A percentile compares a stretch with the other conserved stretches of the same genome.
These are phyloP conservation scores for Sporothrix schenckii DNA, from an alignment of 2,329 filamentous ascomycete genomes.

Conservation along the genomic window DNA sequence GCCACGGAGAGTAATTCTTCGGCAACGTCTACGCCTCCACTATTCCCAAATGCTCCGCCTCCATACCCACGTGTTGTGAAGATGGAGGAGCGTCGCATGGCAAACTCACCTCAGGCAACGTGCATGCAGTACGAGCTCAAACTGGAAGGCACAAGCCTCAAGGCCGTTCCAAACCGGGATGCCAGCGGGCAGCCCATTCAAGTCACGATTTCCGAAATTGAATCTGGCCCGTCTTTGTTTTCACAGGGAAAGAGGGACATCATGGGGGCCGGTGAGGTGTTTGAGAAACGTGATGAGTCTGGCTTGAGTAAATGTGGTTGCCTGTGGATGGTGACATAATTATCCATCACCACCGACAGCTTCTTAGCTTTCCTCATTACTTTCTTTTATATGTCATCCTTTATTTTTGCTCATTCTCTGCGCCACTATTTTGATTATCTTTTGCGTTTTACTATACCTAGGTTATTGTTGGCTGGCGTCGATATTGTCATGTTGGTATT, in stretches of 20 bases:
- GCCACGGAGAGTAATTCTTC: constrained; percentile 26
- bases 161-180: constrained; percentile 44
- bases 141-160: constrained; percentile 42
- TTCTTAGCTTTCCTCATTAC: background rate
- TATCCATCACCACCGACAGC: background rate
- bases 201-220: constrained; percentile 51
- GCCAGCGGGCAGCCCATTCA: constrained; percentile 47
- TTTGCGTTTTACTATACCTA: background rate
- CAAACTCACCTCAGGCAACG: constrained; percentile 44
- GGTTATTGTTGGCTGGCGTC: background rate
- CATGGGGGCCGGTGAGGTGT: constrained; percentile 20
- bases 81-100: constrained; percentile 56
- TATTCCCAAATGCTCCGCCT: constrained; percentile 36
- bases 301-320: constrained; percentile 58
- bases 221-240: constrained; percentile 35
- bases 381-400: background rate
- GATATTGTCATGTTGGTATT: background rate
- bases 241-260: constrained; percentile 20
- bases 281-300: constrained; percentile 35
- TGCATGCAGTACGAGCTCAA: constrained; percentile 56
- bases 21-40: constrained; percentile 21
- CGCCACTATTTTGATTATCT: background rate
- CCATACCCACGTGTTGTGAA: constrained; percentile 59
- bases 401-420: background rate
- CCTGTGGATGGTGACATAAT: constrained; percentile 56